Conservation (phyloP, 1,284 basidiomycete genomes). For the Pseudozyma pruni region DNA sequence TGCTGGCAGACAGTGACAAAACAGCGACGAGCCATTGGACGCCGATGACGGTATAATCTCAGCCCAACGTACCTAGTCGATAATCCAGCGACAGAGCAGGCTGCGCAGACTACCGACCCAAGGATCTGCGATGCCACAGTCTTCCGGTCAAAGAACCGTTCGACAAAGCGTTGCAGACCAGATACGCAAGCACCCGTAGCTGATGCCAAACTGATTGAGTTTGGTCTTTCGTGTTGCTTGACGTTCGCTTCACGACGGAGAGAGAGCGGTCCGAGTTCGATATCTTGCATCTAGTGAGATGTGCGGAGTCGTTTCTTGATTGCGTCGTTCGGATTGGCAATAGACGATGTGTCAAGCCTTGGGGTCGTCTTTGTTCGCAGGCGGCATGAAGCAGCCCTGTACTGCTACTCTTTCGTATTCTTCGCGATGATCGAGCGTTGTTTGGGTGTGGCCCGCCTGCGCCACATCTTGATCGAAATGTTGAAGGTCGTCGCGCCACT, state of each 20-base stretch:
- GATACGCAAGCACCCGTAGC: constrained; percentile 64
- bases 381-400: too few species aligned
- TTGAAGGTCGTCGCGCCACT: constrained; percentile 12
- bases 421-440: too few species aligned
- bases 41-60: constrained; percentile 60
- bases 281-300: constrained; percentile 1
- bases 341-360: too few species aligned
- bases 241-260: constrained; percentile 32
- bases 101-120: constrained; percentile 8
- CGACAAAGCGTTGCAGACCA: constrained; percentile 12
- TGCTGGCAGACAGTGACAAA: background rate
- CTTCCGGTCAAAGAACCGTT: constrained; percentile 1
- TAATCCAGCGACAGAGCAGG: background rate
- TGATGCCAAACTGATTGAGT: constrained; percentile 54
- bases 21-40: constrained; percentile 12
- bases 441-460: too few species aligned
- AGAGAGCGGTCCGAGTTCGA: too few species aligned
- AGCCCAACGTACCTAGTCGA: constrained; percentile 45
- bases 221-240: constrained; percentile 41
- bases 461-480: too few species aligned
- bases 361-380: too few species aligned
- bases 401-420: too few species aligned
- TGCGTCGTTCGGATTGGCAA: too few species aligned
- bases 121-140: constrained; percentile 16
- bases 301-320: too few species aligned